Evolutionary conservation across 345 rosid species (phyloP).

Genomic region (Isatis tinctoria): DNA sequence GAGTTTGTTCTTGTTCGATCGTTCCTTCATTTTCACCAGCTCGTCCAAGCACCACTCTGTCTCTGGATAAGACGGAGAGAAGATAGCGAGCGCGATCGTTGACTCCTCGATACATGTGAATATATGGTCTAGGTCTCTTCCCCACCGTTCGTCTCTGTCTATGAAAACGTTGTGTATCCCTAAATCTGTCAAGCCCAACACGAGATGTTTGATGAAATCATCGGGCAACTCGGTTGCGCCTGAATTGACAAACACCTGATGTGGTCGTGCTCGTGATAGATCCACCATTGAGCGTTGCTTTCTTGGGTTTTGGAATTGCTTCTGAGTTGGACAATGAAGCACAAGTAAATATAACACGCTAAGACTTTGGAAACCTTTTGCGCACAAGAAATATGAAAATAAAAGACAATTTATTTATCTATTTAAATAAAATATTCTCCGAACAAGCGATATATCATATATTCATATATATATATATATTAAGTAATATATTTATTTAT

Average conservation of each 20-base stretch:
- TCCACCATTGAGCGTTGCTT: constrained; percentile 18
- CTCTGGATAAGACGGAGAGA: constrained; percentile 4
- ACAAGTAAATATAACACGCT: neutral
- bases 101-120: constrained; percentile 15
- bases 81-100: constrained; percentile 10
- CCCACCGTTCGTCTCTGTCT: constrained; percentile 10
- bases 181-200: neutral
- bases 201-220: constrained; percentile 23
- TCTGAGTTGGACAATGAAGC: neutral
- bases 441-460: too few relatives aligned
- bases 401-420: neutral
- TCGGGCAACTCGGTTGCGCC: constrained; percentile 12
- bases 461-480: neutral
- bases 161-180: constrained; percentile 15
- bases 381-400: neutral
- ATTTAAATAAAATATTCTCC: too few relatives aligned
- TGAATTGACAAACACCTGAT: constrained; percentile 22
- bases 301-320: constrained; percentile 2
- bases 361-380: neutral
- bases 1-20: neutral
- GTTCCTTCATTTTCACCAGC: constrained; percentile 21
- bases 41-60: constrained; percentile 24
- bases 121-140: constrained; percentile 4
- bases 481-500: too few relatives aligned
- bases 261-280: neutral